Percentiles rank a stretch among this genome's conserved stretches.
Conservation (phyloP, 2,329 filamentous ascomycete genomes). For the Cryphonectria japonica region DNA sequence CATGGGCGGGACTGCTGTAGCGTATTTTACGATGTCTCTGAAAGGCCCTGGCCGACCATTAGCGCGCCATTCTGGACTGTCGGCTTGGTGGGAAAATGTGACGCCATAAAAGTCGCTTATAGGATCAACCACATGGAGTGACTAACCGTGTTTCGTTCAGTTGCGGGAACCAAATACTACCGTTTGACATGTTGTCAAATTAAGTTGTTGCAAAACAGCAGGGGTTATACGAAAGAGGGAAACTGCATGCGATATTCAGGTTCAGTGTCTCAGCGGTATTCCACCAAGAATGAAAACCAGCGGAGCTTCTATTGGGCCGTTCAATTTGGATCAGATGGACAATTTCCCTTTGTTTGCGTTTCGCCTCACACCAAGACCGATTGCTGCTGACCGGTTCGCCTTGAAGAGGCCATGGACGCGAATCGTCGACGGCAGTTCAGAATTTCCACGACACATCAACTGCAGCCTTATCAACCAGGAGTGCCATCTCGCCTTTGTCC, state of each 20-base stretch:
- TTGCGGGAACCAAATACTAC: not conserved
- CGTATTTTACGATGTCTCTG: not conserved
- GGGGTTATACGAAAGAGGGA: constrained; percentile 8
- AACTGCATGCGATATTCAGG: not conserved
- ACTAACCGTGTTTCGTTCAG: constrained; percentile 1
- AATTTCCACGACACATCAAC: not conserved
- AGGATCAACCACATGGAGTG: not conserved
- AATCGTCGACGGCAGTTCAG: not conserved
- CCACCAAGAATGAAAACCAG: not conserved
- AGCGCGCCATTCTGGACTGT: no score
- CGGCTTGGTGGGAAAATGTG: not conserved
- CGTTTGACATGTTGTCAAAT: not conserved
- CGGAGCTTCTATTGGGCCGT: constrained; percentile 8
- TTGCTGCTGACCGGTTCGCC: not conserved
- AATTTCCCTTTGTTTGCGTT: not conserved
- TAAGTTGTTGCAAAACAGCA: not conserved
- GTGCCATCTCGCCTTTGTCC: not conserved
- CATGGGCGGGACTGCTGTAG: not conserved
- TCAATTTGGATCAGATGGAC: not conserved
- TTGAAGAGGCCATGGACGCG: not conserved
- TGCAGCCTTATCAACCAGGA: not conserved
- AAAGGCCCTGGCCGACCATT: not conserved
- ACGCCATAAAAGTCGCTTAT: not conserved
- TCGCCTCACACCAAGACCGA: not conserved
- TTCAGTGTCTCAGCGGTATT: not conserved